phyloP scores from a whole-genome alignment of 2,329 filamentous ascomycete genomes.

The Raffaelea deltoideospora region DNA sequence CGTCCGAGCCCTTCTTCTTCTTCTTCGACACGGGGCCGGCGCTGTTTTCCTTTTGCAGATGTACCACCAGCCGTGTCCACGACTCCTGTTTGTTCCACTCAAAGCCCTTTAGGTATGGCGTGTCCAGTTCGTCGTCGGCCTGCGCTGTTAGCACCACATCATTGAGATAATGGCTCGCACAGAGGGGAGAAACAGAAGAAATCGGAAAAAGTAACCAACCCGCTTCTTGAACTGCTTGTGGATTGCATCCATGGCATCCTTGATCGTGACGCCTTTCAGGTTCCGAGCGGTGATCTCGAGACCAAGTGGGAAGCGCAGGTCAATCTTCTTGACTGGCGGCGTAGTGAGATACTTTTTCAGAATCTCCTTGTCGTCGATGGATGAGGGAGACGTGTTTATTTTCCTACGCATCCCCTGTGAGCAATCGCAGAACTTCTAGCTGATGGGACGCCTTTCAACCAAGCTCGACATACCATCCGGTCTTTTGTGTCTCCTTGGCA shows the following conservation, averaged over 20 bases:
- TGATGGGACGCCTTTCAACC: not conserved
- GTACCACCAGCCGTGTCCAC: conserved; percentile 76
- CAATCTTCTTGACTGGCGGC: conserved; percentile 85
- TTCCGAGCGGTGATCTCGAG: conserved; percentile 82
- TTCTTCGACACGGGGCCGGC: conserved; percentile 14
- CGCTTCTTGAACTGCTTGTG: conserved; percentile 95
- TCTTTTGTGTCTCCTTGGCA: conserved; percentile 69
- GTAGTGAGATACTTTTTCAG: conserved; percentile 68
- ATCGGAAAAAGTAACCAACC: conserved; percentile 45
- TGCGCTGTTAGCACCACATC: conserved; percentile 20
- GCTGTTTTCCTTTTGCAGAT: conserved; percentile 55
- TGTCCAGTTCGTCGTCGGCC: conserved; percentile 83
- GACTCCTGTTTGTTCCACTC: conserved; percentile 92
- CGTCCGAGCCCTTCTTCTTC: conserved; percentile 39
- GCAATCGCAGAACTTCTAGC: too few relatives aligned
- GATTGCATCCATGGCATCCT: conserved; percentile 90
- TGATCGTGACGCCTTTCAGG: conserved; percentile 88
- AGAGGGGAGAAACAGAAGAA: too few relatives aligned
- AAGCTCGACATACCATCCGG: conserved; percentile 52
- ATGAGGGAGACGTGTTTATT: conserved; percentile 70
- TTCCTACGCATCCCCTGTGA: conserved; percentile 46
- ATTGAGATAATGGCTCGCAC: not conserved
- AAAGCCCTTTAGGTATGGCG: conserved; percentile 80
- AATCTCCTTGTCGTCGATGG: conserved; percentile 68
- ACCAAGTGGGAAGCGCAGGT: conserved; percentile 79